phyloP scores from a whole-genome alignment of 495 filamentous ascomycete species.

The Symbiotaphrina buchneri region DNA sequence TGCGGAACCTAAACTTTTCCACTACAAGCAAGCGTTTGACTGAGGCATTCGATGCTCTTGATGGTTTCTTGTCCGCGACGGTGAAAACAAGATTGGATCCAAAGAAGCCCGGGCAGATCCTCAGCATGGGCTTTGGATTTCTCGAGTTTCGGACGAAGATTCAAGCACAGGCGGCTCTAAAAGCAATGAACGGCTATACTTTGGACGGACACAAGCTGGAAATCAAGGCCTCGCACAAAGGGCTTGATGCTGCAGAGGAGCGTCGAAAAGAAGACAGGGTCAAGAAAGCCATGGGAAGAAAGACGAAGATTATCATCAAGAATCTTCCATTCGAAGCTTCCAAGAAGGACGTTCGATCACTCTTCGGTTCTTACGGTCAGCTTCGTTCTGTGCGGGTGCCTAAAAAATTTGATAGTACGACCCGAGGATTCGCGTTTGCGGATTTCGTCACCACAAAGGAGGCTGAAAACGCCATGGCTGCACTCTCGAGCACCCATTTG shows the following conservation, averaged over 20 bases:
- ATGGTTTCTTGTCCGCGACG: constrained; percentile 64
- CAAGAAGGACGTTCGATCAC: constrained; percentile 69
- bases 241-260: constrained; percentile 68
- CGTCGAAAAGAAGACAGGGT: constrained; percentile 54
- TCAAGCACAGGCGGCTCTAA: constrained; percentile 55
- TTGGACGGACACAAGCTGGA: constrained; percentile 70
- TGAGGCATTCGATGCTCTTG: constrained; percentile 52
- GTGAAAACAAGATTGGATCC: constrained; percentile 78
- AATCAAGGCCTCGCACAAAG: constrained; percentile 68
- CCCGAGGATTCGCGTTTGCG: constrained; percentile 90
- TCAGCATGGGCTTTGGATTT: constrained; percentile 96
- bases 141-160: constrained; percentile 61
- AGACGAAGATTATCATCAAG: constrained; percentile 92
- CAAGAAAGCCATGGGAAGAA: constrained; percentile 46
- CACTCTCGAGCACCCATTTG: constrained; percentile 82
- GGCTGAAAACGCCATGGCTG: constrained; percentile 79
- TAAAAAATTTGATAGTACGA: constrained; percentile 71
- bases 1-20: constrained; percentile 83
- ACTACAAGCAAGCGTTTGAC: constrained; percentile 56
- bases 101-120: constrained; percentile 56
- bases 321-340: constrained; percentile 91
- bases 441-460: constrained; percentile 85
- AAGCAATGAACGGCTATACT: constrained; percentile 66
- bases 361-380: constrained; percentile 79
- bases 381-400: constrained; percentile 81